A percentile compares a stretch with the other conserved stretches of the same genome.
phyloP scores from a whole-genome alignment of 345 rosid genomes.

The Eucalyptus fibrosa region DNA sequence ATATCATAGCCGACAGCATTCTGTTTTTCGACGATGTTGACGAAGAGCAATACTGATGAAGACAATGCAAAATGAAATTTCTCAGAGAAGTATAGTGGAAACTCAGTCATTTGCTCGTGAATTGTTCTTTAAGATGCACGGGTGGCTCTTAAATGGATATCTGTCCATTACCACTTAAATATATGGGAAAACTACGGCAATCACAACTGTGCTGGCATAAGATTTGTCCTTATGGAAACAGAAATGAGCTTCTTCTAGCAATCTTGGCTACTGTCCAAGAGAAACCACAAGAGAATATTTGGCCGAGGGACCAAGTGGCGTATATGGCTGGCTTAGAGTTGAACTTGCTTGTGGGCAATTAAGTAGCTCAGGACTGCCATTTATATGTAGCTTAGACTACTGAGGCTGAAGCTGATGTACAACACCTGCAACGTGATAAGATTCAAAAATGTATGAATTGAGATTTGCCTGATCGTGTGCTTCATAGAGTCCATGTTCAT shows the following conservation, averaged over 20 bases:
- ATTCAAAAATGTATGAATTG: rapidly evolving
- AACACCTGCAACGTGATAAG: not conserved
- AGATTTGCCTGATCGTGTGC: not conserved
- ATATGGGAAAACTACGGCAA: not conserved
- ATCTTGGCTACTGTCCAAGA: no score
- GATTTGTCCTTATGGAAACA: not conserved
- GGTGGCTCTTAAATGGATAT: not conserved
- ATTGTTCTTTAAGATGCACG: not conserved
- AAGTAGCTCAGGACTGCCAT: not conserved
- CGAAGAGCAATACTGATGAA: not conserved
- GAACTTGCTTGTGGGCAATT: not conserved
- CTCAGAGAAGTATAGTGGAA: not conserved
- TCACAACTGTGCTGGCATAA: not conserved
- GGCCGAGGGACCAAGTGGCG: no score
- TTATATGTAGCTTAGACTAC: not conserved
- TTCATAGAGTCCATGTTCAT: not conserved
- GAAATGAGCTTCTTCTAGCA: not conserved
- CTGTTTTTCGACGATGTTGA: not conserved
- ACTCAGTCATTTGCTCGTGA: not conserved
- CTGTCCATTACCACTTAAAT: not conserved
- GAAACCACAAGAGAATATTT: rapidly evolving
- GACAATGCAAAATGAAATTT: not conserved
- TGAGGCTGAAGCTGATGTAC: not conserved
- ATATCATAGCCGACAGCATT: not conserved
- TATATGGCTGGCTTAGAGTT: rapidly evolving